A percentile compares a stretch with the other conserved stretches of the same genome.
These are phyloP conservation scores for Hibiscus syriacus DNA, from an alignment of 345 rosid species.

Conservation along the genomic window DNA sequence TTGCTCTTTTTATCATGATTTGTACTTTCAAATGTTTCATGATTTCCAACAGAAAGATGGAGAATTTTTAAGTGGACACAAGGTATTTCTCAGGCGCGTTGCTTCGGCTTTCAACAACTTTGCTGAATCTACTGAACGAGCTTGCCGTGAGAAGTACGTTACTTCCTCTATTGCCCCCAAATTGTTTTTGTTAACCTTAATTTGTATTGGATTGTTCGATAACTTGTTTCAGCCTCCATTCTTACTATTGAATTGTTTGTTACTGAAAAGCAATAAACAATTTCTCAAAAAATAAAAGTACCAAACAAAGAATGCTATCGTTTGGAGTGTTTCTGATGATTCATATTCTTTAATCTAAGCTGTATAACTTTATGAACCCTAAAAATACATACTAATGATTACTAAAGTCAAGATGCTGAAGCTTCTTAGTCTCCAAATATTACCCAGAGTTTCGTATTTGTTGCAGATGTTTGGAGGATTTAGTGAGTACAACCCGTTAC, in stretches of 20 bases:
- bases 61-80: constrained; percentile 79
- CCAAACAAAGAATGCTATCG: not conserved
- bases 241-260: not conserved
- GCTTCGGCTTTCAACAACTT: constrained; percentile 83
- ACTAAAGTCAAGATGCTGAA: not conserved
- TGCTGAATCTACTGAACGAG: constrained; percentile 74
- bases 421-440: constrained; percentile 1
- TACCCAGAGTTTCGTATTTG: constrained; percentile 6
- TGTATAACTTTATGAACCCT: not conserved
- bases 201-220: not conserved
- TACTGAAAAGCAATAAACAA: not conserved
- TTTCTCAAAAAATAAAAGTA: not conserved
- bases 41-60: constrained; percentile 69
- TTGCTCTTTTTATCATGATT: constrained; percentile 1
- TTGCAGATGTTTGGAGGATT: constrained; percentile 87
- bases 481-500: constrained; percentile 80
- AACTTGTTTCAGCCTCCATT: not conserved
- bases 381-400: not conserved
- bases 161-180: constrained; percentile 5
- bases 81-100: constrained; percentile 83
- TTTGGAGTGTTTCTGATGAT: not conserved
- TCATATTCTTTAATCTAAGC: not conserved
- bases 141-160: constrained; percentile 70
- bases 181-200: not conserved
- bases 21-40: constrained; percentile 6